phyloP scores from a whole-genome alignment of 768 basidiomycete genomes.

The Collybia sordida region DNA sequence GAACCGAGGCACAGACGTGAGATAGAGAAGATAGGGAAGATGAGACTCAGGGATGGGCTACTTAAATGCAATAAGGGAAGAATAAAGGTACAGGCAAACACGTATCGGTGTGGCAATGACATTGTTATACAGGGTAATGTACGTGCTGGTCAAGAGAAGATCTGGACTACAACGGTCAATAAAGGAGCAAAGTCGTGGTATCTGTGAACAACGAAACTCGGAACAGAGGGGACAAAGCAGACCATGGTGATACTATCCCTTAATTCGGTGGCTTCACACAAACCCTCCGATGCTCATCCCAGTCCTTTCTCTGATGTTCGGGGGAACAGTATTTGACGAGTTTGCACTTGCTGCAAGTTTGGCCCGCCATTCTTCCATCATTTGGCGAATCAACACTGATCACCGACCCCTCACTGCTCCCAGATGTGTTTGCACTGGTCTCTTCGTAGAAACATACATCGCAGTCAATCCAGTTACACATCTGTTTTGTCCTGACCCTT shows the following conservation, averaged over 20 bases:
- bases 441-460: slow-evolving; percentile 58
- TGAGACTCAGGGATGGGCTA: too few relatives aligned
- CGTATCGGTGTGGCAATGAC: too few relatives aligned
- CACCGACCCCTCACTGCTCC: slow-evolving; percentile 43
- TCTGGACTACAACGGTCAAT: neutral
- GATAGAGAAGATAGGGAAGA: too few relatives aligned
- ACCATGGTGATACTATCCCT: neutral
- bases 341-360: slow-evolving; percentile 75
- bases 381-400: slow-evolving; percentile 35
- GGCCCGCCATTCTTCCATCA: slow-evolving; percentile 39
- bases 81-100: too few relatives aligned
- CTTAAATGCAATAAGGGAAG: too few relatives aligned
- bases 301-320: slow-evolving; percentile 74
- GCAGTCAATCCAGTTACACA: slow-evolving; percentile 87
- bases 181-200: neutral
- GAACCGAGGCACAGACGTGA: too few relatives aligned
- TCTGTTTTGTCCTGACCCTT: slow-evolving; percentile 53
- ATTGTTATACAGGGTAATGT: slow-evolving; percentile 4
- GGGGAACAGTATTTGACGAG: slow-evolving; percentile 77
- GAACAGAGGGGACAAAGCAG: slow-evolving; percentile 3
- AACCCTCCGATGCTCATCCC: slow-evolving; percentile 76
- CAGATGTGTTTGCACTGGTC: slow-evolving; percentile 19
- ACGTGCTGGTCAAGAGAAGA: neutral
- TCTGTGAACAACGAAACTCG: neutral
- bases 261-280: slow-evolving; percentile 37